Conservation (phyloP, 2,329 filamentous ascomycete species). For the Ceratocystis papillata region DNA sequence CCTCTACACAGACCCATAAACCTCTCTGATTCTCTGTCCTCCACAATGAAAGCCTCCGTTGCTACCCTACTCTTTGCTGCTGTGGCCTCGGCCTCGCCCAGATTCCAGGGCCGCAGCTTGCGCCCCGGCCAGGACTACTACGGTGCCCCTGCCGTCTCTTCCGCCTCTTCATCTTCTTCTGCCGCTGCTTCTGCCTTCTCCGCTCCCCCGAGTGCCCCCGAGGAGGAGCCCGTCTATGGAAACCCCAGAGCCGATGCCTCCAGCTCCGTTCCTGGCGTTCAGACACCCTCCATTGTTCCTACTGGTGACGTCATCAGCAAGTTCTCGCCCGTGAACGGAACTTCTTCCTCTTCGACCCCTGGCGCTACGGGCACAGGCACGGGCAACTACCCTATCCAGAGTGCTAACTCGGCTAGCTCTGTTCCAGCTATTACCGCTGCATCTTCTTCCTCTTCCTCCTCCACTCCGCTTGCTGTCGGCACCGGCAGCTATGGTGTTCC, state of each 20-base stretch:
- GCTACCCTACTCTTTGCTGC: constrained; percentile 22
- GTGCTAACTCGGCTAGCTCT: not conserved
- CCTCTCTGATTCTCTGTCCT: constrained; percentile 12
- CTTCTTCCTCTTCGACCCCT: constrained; percentile 5
- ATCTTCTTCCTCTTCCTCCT: constrained; percentile 33
- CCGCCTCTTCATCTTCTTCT: constrained; percentile 1
- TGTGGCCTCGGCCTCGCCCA: constrained; percentile 21
- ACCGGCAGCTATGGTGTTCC: constrained; percentile 14
- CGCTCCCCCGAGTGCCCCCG: not conserved
- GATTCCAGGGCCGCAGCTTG: constrained; percentile 21
- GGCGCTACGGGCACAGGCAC: not conserved
- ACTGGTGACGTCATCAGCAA: not conserved
- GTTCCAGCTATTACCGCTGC: constrained; percentile 5
- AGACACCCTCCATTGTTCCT: constrained; percentile 1
- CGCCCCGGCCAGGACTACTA: constrained; percentile 13
- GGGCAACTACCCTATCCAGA: not conserved
- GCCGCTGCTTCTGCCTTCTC: not conserved
- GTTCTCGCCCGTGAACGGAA: constrained; percentile 3
- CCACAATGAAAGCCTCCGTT: constrained; percentile 23
- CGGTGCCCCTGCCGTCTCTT: not conserved
- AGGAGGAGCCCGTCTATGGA: not conserved
- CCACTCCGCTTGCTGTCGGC: constrained; percentile 31
- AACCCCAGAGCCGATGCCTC: constrained; percentile 5
- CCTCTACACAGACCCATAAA: not conserved
- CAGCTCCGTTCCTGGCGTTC: not conserved